Conservation (phyloP, 306 rosid species). For the Quillaja saponaria region DNA sequence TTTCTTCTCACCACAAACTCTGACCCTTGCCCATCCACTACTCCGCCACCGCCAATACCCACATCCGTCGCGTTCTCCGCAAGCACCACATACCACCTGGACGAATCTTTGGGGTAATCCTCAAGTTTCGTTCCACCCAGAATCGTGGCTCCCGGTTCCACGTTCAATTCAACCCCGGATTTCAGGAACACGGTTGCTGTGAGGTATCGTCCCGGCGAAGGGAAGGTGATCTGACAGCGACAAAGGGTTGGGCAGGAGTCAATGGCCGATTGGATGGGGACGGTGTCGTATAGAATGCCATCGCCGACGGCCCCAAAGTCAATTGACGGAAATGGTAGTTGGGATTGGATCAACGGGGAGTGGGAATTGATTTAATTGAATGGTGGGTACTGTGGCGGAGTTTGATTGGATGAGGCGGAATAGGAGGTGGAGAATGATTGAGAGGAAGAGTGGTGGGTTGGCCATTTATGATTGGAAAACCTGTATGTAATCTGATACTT, state of each 20-base stretch:
- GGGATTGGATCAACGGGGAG: slow-evolving; percentile 31
- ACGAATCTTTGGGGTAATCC: slow-evolving; percentile 51
- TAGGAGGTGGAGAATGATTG: slow-evolving; percentile 1
- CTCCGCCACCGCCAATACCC: slow-evolving; percentile 57
- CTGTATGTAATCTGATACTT: too few relatives aligned
- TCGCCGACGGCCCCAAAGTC: slow-evolving; percentile 82
- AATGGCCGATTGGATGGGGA: slow-evolving; percentile 79
- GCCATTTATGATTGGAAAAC: slow-evolving; percentile 40
- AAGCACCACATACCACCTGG: slow-evolving; percentile 55
- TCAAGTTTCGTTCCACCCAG: slow-evolving; percentile 43
- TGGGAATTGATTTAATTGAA: too few relatives aligned
- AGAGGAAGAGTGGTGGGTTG: slow-evolving; percentile 6
- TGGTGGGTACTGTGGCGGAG: slow-evolving; percentile 34
- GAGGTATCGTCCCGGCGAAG: slow-evolving; percentile 64
- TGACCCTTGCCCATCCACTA: slow-evolving; percentile 64
- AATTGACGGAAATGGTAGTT: slow-evolving; percentile 45
- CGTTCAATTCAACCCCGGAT: slow-evolving; percentile 64
- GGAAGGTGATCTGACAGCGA: slow-evolving; percentile 65
- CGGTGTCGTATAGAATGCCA: slow-evolving; percentile 71
- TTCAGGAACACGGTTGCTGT: slow-evolving; percentile 52
- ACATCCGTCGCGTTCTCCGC: slow-evolving; percentile 58
- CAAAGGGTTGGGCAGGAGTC: slow-evolving; percentile 46
- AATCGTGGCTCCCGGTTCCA: slow-evolving; percentile 56
- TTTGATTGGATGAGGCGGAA: slow-evolving; percentile 40
- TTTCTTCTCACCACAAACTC: slow-evolving; percentile 65